Evolutionary conservation across 805 yeast species (phyloP), one percentile per base, ranked within the genome.

Genomic region (Tetrapisispora fleetii): DNA sequence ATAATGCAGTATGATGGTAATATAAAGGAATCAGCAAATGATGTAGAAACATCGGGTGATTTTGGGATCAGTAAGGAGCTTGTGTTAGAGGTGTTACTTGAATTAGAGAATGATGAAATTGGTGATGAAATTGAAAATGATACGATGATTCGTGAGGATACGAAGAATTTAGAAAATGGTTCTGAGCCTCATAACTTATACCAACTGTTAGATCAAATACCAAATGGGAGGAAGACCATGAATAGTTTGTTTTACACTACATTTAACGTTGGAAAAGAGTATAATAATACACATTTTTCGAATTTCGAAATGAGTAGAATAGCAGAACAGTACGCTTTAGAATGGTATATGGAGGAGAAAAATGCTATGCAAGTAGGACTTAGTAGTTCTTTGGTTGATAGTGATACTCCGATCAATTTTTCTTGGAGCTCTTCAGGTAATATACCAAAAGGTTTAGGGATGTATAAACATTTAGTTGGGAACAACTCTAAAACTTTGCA

Each of bases 361-460:
- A 43, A 36, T n/a, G 7, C 27, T 30, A 13, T 16, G 4, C 28
- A 41, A 30, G 5, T 35, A 14, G 39, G 42, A 8, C 38, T 54
- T 4, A 47, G 22, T 40, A 39, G 32, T 14, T 49, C 55, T 13
- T 46, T 54, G 7, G 47, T 58, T 19, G 57, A 48, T 17, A 43
- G 52, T 9, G 67, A 61, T 16, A 45, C 58, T 1, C 63, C 65
- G 2, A 59, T 61, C 2, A 48, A 54, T n/a, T 63, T 63, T 49
- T 51, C 60, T 11, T 63, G 67, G 67, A 61, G 64, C 32, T 52
- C 57, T 40, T 52, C 56, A 40, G 50, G 48, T 11, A 32, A 21
- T 43, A 50, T 13, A 28, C 35, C 38, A 30, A 22, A 24, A 18
- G 5, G 16, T 17, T 37, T 47, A 37, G 6, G 11, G 32, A 28